Evolutionary conservation across 1,284 basidiomycete species (phyloP), one percentile per base, ranked within the genome.

Genomic region (Irpex sp.): DNA sequence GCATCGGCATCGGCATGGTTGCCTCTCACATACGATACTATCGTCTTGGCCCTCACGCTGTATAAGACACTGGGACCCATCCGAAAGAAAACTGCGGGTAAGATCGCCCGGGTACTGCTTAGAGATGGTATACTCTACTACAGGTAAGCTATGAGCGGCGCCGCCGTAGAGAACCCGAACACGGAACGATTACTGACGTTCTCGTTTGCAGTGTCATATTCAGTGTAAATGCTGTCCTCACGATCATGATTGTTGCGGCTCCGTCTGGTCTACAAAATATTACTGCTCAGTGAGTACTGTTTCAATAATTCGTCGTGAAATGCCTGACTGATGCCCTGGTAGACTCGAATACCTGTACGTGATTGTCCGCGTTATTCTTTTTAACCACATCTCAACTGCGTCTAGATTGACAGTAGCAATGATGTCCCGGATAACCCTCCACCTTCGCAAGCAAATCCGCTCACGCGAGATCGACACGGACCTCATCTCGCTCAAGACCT

Each of bases 111-210:
- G 61, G 74, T 77, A 15, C 69, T 87, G 19, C 73, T 86, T n/a
- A 76, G 80, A 70, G 83, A 86, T 67, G 85, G 84, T 1, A 59
- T 85, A 17, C 63, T 84, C 6, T 86, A 86, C 67, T 86, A 83
- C 68, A 79, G 78, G 83, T 83, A 35, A 58, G 39, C 15, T 7
- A 26, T n/a, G 39, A 4, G 15, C 1, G 8, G 37, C 15, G 21
- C 9, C 39, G 5, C 21, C 2, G n/a, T 17, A n/a, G 6, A 39
- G 26, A 6, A 33, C 6, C 5, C 21, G 49, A 13, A 17, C 39
- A 15, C 13, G 49, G 19, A 51, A 15, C 8, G 50, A 43, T 53
- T 21, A 50, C 55, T 39, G 46, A 47, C 21, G 17, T 5, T 11
- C 2, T 35, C 17, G 6, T 61, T 33, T 17, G 4, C 61, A 86